Conservation (phyloP, 2,329 filamentous ascomycete genomes). For the Microdochium nivale region DNA sequence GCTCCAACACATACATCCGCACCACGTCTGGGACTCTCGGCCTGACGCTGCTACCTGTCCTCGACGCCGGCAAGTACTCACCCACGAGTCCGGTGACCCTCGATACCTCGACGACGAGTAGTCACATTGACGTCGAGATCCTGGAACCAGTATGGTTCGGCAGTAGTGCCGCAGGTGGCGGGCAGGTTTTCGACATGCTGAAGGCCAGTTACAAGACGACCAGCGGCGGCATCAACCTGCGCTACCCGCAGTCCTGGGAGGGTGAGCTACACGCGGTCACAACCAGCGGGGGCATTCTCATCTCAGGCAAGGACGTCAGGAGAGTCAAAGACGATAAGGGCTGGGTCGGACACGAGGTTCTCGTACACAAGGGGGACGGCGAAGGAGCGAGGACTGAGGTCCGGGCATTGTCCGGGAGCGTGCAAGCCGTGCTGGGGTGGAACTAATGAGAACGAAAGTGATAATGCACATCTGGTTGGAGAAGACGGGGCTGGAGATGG, state of each 20-base stretch:
- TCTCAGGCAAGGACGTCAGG: conserved; percentile 33
- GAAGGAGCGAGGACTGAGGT: conserved; percentile 21
- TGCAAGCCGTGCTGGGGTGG: conserved; percentile 16
- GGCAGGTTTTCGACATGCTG: conserved; percentile 24
- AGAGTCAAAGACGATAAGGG: conserved; percentile 21
- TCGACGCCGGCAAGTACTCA: conserved; percentile 18
- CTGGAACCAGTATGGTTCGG: conserved; percentile 35
- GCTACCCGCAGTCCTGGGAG: conserved; percentile 41
- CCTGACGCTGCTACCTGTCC: conserved; percentile 33
- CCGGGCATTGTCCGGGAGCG: conserved; percentile 18
- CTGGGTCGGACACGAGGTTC: conserved; percentile 22
- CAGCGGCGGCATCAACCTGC: conserved; percentile 31
- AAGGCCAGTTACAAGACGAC: conserved; percentile 32
- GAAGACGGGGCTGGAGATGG: too few species aligned
- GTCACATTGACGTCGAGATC: conserved; percentile 26
- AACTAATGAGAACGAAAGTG: too few species aligned
- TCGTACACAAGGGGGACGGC: conserved; percentile 31
- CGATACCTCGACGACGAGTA: conserved; percentile 34
- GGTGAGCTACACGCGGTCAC: conserved; percentile 31
- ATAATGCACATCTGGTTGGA: too few species aligned
- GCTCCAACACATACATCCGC: conserved; percentile 22
- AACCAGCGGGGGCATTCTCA: conserved; percentile 28
- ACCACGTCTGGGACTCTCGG: conserved; percentile 31
- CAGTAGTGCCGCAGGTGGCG: background rate
- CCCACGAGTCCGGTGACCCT: conserved; percentile 18